Evolutionary conservation across 305 asterid genomes (phyloP).

Genomic region (Galium porrigens): DNA sequence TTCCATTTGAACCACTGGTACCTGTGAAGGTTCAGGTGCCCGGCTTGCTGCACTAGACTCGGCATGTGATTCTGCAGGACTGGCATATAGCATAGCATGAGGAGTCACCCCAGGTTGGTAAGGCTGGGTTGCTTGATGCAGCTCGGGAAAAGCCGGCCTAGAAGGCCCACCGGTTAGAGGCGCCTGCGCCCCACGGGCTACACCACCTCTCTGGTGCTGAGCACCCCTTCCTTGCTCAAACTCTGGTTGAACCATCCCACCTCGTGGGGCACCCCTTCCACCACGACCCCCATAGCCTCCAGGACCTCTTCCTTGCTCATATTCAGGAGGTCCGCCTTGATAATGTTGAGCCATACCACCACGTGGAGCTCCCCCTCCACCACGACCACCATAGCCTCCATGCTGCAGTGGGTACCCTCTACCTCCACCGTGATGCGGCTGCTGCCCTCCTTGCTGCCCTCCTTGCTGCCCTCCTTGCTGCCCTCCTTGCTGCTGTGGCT

Average conservation of each 20-base stretch:
- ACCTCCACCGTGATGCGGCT: slow-evolving; percentile 46
- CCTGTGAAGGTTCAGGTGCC: slow-evolving; percentile 26
- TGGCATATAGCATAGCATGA: slow-evolving; percentile 28
- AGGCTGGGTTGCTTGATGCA: slow-evolving; percentile 81
- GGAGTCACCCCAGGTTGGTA: slow-evolving; percentile 35
- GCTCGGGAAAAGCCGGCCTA: slow-evolving; percentile 75
- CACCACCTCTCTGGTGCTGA: slow-evolving; percentile 40
- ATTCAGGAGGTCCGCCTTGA: background rate
- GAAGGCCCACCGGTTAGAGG: slow-evolving; percentile 66
- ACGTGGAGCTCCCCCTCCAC: background rate
- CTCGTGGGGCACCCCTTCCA: slow-evolving; percentile 29
- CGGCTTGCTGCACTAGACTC: slow-evolving; percentile 48
- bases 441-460: slow-evolving; percentile 46
- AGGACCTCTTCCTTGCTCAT: background rate
- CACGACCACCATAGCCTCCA: slow-evolving; percentile 2
- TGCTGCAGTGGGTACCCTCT: slow-evolving; percentile 47
- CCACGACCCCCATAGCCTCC: slow-evolving; percentile 54
- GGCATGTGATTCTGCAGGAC: slow-evolving; percentile 25
- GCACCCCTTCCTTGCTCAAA: slow-evolving; percentile 30
- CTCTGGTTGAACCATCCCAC: slow-evolving; percentile 32
- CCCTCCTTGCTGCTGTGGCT: slow-evolving; percentile 40
- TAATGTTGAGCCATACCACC: background rate
- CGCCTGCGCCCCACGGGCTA: slow-evolving; percentile 28
- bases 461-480: slow-evolving; percentile 46
- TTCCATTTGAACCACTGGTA: slow-evolving; percentile 28